Base-by-base conservation (phyloP, 768 basidiomycete species). In the Agaricus blazei region DNA sequence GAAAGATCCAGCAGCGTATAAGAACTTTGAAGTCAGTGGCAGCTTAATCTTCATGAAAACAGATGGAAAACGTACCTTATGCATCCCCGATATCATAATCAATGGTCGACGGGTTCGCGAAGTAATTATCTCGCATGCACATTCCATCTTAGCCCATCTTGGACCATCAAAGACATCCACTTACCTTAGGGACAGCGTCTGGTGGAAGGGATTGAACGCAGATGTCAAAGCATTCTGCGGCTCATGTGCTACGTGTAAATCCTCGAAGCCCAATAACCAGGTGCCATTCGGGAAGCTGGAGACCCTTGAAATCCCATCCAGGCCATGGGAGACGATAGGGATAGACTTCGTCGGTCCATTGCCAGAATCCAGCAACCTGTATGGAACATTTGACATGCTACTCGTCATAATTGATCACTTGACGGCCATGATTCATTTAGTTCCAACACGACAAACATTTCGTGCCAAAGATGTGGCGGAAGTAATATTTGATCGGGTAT, bases 141-240 rank as follows among this genome's bases (percentile, higher is more conserved):
- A 78, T 42, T 71, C 69, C 0, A 4, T 78, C 0, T 52, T 77
- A 6, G 75, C 73, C 0, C 76, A 78, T 50, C 51, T 78, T 0
- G 72, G 76, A 4, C 19, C 62, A 0, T 14, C 15, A 3, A 78
- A 78, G 48, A 76, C 73, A 23, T 45, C 62, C 1, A 47, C 19
- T 2, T 68, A 68, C 45, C 1, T 68, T 1, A 48, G 51, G 19
- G 59, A 53, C 3, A 46, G 48, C 41, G 55, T 57, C 2, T 60
- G 44, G 37, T 60, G 59, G 59, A 60, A 57, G 37, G 46, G 36
- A n/a, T 27, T 60, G 28, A 41, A 29, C 3, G 9, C 14, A 2
- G 40, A 59, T 29, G 46, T 47, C 3, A 26, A 44, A 24, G 9
- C 37, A 6, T 60, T 28, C 47, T 60, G 59, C 36, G 51, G 54